phyloP scores from a whole-genome alignment of 345 rosid genomes.

The Lepidium aucheri region DNA sequence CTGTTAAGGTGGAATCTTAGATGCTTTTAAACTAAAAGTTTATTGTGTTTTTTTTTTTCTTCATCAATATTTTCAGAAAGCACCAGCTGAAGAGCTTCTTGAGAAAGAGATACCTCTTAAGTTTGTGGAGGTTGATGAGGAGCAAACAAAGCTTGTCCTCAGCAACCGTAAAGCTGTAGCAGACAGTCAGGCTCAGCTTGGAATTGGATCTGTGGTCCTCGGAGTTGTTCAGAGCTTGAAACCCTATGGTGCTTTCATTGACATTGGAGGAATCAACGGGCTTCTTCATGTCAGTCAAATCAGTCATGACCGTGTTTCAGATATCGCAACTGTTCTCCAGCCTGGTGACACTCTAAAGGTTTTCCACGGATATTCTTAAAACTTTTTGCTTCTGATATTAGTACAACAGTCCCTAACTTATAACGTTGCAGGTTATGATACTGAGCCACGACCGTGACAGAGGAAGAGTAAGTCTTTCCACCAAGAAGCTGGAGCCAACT shows the following conservation, averaged over 20 bases:
- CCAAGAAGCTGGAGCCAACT: constrained; percentile 95
- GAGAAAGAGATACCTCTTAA: constrained; percentile 77
- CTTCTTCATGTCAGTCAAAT: constrained; percentile 99
- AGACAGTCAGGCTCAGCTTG: constrained; percentile 91
- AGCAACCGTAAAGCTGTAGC: constrained; percentile 99
- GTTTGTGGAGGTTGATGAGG: constrained; percentile 97
- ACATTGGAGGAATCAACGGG: constrained; percentile 94
- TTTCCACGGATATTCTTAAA: background rate
- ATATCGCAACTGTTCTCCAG: constrained; percentile 94
- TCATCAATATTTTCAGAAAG: constrained; percentile 40
- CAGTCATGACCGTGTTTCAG: constrained; percentile 91
- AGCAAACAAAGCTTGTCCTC: constrained; percentile 81
- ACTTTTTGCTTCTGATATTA: background rate
- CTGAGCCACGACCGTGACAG: constrained; percentile 96
- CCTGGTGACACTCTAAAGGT: constrained; percentile 96
- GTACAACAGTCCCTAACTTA: constrained; percentile 1
- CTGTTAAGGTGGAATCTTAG: background rate
- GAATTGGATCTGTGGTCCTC: constrained; percentile 85
- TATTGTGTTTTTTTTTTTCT: background rate
- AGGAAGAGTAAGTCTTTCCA: constrained; percentile 94
- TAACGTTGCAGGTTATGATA: constrained; percentile 68
- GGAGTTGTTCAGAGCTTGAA: constrained; percentile 94
- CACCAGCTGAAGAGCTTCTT: constrained; percentile 80
- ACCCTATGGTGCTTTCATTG: constrained; percentile 95
- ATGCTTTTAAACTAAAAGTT: background rate